These are phyloP conservation scores for Colletotrichum camelliae DNA, from an alignment of 2,329 filamentous ascomycete genomes.

Conservation along the genomic window DNA sequence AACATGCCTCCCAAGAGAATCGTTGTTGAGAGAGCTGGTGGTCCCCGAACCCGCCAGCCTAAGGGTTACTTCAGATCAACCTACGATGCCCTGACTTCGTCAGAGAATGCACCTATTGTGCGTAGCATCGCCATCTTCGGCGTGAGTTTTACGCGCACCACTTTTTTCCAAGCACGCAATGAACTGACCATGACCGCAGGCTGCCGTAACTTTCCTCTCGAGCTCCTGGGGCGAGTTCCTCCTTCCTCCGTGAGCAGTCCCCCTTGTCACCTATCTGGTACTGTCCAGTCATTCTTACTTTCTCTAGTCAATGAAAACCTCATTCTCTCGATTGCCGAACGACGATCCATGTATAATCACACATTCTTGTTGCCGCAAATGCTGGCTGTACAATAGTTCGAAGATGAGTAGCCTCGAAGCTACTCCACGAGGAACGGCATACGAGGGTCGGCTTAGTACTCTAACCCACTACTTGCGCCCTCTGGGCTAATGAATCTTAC, in stretches of 20 bases:
- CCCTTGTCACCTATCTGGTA: not conserved
- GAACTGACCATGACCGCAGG: constrained; percentile 43
- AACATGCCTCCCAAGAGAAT: constrained; percentile 71
- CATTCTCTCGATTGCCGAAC: not conserved
- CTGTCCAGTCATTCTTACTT: not conserved
- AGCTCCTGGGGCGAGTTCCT: constrained; percentile 73
- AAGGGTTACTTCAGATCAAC: constrained; percentile 62
- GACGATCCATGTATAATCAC: constrained; percentile 16
- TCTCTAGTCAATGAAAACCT: constrained; percentile 14
- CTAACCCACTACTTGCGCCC: not conserved
- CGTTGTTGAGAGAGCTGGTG: constrained; percentile 51
- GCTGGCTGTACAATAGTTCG: constrained; percentile 23
- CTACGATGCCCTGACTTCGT: constrained; percentile 67
- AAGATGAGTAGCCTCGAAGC: not conserved
- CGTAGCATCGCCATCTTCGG: constrained; percentile 72
- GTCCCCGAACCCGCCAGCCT: constrained; percentile 45
- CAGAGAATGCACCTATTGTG: constrained; percentile 73
- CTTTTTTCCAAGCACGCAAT: not conserved
- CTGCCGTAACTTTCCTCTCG: constrained; percentile 69
- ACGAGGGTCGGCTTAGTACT: not conserved
- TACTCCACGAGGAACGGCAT: constrained; percentile 10
- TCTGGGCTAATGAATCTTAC: constrained; percentile 5
- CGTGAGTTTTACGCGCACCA: constrained; percentile 48
- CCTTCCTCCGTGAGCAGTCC: constrained; percentile 62
- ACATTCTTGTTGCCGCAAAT: constrained; percentile 12